Base-by-base conservation (phyloP, 257 asterid species). In the Rhazya stricta region DNA sequence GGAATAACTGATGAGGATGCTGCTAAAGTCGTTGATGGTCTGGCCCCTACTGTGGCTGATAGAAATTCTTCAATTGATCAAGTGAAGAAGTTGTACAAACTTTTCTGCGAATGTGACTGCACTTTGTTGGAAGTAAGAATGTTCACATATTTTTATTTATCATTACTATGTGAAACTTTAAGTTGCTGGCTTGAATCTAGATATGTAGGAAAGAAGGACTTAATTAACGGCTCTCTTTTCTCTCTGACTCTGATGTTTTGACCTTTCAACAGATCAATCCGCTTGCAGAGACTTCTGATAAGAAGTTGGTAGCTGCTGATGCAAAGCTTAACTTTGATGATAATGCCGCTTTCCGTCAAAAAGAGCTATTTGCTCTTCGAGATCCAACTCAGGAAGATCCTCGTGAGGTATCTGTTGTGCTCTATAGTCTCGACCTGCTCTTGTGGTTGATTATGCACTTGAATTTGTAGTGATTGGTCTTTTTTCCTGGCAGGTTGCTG, bases 1-100 rank as follows among this genome's bases (percentile, higher is more conserved):
- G 99, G 99, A 84, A 92, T 95, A 48, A 95, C 96, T 74, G 96
- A 95, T 74, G 94, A 89, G 79, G 98, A 95, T 87, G 99, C 97
- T 30, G 97, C 94, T 69, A 95, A 95, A 89, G 99, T 95, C 65
- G 99, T 95, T 16, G 99, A 95, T 84, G 99, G 98, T 69, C 87
- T 95, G 79, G 83, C 98, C 56, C 99, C 92, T 56, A 91, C 83
- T 75, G 96, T 83, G 79, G 98, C 98, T 37, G 99, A 95, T 80
- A 88, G 96, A 85, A 84, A 84, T 69, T 86, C 91, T 79, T 88
- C 96, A 30, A 91, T 95, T 74, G 97, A 92, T 82, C 99, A 95
- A 91, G 99, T 95, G 90, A 95, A 95, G 88, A 92, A 92, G 86
- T 79, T 95, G 68, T 95, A 95, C 65, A 87, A 89, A 74, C 99